A percentile compares a stretch with the other conserved stretches of the same genome.
Conservation (phyloP, 257 asterid species). For the Henckelia pumila region DNA sequence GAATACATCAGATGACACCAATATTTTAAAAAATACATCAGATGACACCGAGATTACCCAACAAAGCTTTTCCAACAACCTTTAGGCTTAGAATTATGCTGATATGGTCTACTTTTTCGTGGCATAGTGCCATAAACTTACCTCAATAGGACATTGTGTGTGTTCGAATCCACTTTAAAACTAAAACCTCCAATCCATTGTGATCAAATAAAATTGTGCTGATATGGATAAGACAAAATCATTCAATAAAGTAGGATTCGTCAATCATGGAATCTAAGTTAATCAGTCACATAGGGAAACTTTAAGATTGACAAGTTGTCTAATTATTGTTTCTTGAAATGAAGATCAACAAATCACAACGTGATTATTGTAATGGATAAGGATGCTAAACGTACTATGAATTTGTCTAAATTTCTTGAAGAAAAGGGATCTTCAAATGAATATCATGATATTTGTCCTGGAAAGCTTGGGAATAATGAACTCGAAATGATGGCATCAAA, state of each 20-base stretch:
- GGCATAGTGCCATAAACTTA: too few species aligned
- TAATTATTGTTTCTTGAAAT: neutral
- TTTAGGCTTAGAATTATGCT: neutral
- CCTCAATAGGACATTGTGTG: too few species aligned
- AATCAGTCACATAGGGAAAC: neutral
- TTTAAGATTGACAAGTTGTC: neutral
- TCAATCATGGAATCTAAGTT: neutral
- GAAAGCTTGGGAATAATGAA: neutral
- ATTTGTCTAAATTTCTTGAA: neutral
- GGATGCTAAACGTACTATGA: neutral
- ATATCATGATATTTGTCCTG: constrained; percentile 3
- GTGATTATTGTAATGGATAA: neutral
- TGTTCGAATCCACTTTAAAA: too few species aligned
- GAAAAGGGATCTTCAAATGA: neutral
- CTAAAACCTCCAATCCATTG: too few species aligned
- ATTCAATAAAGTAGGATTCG: neutral
- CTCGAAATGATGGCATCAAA: neutral
- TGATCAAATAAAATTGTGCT: neutral
- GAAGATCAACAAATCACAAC: neutral
- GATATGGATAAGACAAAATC: neutral
- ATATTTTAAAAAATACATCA: too few species aligned
- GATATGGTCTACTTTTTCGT: too few species aligned
- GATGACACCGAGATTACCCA: neutral
- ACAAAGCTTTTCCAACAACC: neutral
- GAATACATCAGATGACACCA: neutral